phyloP scores from a whole-genome alignment of 164 flowering plant genomes.

The Piper longum region DNA sequence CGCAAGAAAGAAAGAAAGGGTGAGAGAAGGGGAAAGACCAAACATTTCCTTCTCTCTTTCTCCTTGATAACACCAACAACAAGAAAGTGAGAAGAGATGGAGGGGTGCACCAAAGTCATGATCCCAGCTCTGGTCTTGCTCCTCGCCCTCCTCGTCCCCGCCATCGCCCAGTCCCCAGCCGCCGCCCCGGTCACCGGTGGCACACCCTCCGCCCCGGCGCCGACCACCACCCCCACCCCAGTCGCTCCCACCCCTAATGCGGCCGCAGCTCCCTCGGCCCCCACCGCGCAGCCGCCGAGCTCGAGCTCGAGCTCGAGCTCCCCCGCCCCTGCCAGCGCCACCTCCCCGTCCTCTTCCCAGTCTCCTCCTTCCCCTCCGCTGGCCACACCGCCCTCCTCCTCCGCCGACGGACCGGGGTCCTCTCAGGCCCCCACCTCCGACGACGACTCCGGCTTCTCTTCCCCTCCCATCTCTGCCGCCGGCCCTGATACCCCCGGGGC shows the following conservation, averaged over 20 bases:
- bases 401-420: neutral
- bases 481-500: neutral
- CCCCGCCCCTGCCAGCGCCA: neutral
- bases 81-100: neutral
- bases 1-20: too few relatives aligned
- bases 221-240: neutral
- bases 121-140: slow-evolving; percentile 2
- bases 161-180: slow-evolving; percentile 3
- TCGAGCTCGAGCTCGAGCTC: too few relatives aligned
- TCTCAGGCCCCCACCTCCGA: neutral
- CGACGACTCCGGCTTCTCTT: neutral
- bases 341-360: neutral
- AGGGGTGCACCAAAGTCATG: neutral
- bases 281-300: too few relatives aligned
- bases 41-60: neutral
- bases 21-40: neutral
- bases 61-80: neutral
- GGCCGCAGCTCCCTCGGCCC: neutral
- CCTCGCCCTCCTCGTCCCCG: slow-evolving; percentile 1
- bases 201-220: neutral
- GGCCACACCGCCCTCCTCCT: neutral
- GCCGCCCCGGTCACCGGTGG: slow-evolving; percentile 1
- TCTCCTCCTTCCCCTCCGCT: neutral
- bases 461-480: neutral
- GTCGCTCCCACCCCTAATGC: neutral